A percentile compares a stretch with the other conserved stretches of the same genome.
Conservation (phyloP, 169 alveolate species). For the Cryptosporidium andersoni region DNA sequence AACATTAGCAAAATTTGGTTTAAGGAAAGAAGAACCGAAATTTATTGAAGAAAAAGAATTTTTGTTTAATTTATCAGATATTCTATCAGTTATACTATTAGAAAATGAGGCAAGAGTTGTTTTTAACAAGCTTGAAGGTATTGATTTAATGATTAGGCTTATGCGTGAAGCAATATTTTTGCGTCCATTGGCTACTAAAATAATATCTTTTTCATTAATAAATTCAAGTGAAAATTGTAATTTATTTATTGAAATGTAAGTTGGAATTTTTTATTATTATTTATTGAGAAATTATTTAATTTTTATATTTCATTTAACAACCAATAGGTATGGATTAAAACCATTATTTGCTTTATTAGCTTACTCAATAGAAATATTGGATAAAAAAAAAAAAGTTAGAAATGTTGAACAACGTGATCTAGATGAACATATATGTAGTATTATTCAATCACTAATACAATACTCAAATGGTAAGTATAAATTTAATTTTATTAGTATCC, state of each 20-base stretch:
- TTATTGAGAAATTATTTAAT: neutral
- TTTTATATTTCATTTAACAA: neutral
- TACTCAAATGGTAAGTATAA: slow-evolving; percentile 49
- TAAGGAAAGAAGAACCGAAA: slow-evolving; percentile 8
- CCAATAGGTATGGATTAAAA: slow-evolving; percentile 30
- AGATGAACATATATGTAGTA: slow-evolving; percentile 61
- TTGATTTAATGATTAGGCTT: slow-evolving; percentile 46
- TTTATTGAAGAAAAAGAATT: slow-evolving; percentile 35
- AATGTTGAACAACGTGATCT: slow-evolving; percentile 27
- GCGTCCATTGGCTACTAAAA: slow-evolving; percentile 32
- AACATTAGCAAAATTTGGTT: slow-evolving; percentile 30
- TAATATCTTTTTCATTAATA: slow-evolving; percentile 41
- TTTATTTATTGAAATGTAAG: slow-evolving; percentile 61
- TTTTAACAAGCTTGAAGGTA: slow-evolving; percentile 27
- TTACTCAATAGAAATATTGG: slow-evolving; percentile 12
- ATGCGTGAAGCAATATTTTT: slow-evolving; percentile 32
- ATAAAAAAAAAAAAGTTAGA: slow-evolving; percentile 22
- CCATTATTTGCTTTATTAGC: slow-evolving; percentile 28
- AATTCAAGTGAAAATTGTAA: slow-evolving; percentile 10
- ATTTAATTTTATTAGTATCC: neutral
- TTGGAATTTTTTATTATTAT: neutral
- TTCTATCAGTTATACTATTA: slow-evolving; percentile 28
- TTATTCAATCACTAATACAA: slow-evolving; percentile 36
- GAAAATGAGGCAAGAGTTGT: slow-evolving; percentile 9
- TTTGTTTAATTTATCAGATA: slow-evolving; percentile 21